A percentile compares a stretch with the other conserved stretches of the same genome.
phyloP scores from a whole-genome alignment of 2,329 filamentous ascomycete species.

The Harringtonia aguacate region DNA sequence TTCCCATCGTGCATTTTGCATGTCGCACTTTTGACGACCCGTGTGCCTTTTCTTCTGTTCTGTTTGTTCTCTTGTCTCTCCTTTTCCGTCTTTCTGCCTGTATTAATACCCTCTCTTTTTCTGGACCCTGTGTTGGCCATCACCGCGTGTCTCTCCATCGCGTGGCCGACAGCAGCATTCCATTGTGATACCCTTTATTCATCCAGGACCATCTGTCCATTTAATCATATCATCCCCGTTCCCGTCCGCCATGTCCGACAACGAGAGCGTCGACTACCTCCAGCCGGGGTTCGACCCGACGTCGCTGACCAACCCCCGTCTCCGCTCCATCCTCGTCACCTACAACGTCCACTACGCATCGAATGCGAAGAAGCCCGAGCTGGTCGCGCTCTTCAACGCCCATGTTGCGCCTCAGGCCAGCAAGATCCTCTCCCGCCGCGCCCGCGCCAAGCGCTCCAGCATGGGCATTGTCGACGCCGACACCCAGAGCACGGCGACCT shows the following conservation, averaged over 20 bases:
- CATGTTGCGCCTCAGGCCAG: slow-evolving; percentile 68
- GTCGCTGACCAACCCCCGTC: slow-evolving; percentile 72
- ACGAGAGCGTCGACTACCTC: slow-evolving; percentile 68
- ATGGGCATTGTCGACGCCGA: slow-evolving; percentile 69
- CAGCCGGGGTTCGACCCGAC: slow-evolving; percentile 77
- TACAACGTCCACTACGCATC: slow-evolving; percentile 80
- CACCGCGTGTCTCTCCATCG: no score
- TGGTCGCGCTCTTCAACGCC: slow-evolving; percentile 74
- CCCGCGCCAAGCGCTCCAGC: slow-evolving; percentile 75
- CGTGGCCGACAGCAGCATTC: background rate
- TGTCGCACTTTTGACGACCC: no score
- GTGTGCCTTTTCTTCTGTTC: slow-evolving; percentile 1
- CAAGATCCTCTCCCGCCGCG: slow-evolving; percentile 63
- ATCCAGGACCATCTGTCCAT: background rate
- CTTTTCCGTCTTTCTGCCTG: background rate
- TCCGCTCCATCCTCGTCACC: slow-evolving; percentile 83
- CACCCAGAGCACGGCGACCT: slow-evolving; percentile 36
- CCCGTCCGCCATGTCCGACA: slow-evolving; percentile 42
- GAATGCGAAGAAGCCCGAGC: slow-evolving; percentile 81
- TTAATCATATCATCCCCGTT: background rate
- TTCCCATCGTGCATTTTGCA: no score
- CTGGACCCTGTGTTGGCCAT: background rate
- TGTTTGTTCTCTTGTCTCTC: background rate
- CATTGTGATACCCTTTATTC: background rate
- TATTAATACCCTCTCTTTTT: background rate